phyloP scores from a whole-genome alignment of 176 grass and related monocot species.

The Triticum timopheevii region DNA sequence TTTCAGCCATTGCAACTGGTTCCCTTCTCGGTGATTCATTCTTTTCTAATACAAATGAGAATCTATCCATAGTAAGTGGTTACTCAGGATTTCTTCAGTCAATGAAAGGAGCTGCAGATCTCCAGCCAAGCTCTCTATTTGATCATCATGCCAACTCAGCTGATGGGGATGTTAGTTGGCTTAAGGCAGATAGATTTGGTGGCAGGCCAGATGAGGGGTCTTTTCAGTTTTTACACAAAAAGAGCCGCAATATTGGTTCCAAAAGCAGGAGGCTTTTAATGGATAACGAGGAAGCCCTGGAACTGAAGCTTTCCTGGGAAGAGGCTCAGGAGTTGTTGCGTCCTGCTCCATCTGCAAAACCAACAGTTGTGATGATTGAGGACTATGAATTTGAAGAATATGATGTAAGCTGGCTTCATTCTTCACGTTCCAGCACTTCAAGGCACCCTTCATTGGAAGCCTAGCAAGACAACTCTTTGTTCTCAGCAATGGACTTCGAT shows the following conservation, averaged over 20 bases:
- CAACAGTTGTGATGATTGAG: slow-evolving; percentile 86
- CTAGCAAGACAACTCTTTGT: background rate
- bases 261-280: slow-evolving; percentile 88
- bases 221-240: slow-evolving; percentile 70
- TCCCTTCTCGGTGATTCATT: slow-evolving; percentile 72
- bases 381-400: slow-evolving; percentile 99
- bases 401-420: slow-evolving; percentile 68
- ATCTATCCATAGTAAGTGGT: slow-evolving; percentile 69
- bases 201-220: slow-evolving; percentile 59
- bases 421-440: background rate
- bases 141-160: slow-evolving; percentile 61
- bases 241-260: slow-evolving; percentile 82
- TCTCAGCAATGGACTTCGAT: background rate
- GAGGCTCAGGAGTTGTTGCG: slow-evolving; percentile 96
- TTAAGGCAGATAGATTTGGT: slow-evolving; percentile 66
- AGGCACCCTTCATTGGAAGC: background rate
- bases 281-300: slow-evolving; percentile 85
- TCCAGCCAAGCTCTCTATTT: slow-evolving; percentile 56
- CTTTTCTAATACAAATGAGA: slow-evolving; percentile 65
- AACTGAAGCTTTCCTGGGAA: slow-evolving; percentile 93
- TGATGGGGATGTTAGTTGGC: slow-evolving; percentile 70
- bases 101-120: slow-evolving; percentile 63
- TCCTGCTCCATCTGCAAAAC: slow-evolving; percentile 79
- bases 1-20: slow-evolving; percentile 95
- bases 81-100: slow-evolving; percentile 85